Evolutionary conservation across 2,329 filamentous ascomycete genomes (phyloP), one percentile per base, ranked within the genome.

Genomic region (Penicillium hordei): DNA sequence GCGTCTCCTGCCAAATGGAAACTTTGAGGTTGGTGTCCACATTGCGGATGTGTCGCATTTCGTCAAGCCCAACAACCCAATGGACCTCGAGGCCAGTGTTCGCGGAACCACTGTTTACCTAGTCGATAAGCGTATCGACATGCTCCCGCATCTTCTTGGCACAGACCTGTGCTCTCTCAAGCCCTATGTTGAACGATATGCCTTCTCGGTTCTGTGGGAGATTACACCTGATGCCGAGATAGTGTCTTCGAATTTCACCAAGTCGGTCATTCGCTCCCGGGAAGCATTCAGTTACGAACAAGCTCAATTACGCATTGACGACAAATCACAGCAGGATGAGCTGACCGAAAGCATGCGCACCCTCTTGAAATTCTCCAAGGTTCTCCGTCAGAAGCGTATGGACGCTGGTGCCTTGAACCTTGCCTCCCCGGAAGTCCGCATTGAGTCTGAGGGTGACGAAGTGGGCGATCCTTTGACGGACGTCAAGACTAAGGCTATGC

Each of bases 21-120:
- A 97, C 73, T 93, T 87, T 64, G 91, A 97, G 75, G 92, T 99
- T 10, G 94, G 94, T 62, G 94, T 99, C 17, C 95, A 99, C 76
- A 99, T 99, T 75, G 95, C 94, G 29, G 94, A 99, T 75, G 94
- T 99, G n/a, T 97, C 94, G 10, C 90, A 99, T 77, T 99, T 99
- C 71, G 94, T 99, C 69, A 96, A 94, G 76, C 93, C 95, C 27
- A 92, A 90, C 74, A 99, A 93, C 70, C 89, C 94, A 53, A 99
- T 99, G 94, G 95, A 99, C 72, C 85, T 87, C 48, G 94, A 99
- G 77, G 94, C 94, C 3, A 94, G 91, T 70, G 86, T 96, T 70
- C 89, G 94, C 68, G 94, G 94, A 61, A 97, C 94, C 5, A 97
- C 93, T 0, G 94, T 99, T 29, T 99, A 99, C 73, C 82, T 99